phyloP scores from a whole-genome alignment of 2,329 filamentous ascomycete genomes.

The Fusarium cyanostomum region DNA sequence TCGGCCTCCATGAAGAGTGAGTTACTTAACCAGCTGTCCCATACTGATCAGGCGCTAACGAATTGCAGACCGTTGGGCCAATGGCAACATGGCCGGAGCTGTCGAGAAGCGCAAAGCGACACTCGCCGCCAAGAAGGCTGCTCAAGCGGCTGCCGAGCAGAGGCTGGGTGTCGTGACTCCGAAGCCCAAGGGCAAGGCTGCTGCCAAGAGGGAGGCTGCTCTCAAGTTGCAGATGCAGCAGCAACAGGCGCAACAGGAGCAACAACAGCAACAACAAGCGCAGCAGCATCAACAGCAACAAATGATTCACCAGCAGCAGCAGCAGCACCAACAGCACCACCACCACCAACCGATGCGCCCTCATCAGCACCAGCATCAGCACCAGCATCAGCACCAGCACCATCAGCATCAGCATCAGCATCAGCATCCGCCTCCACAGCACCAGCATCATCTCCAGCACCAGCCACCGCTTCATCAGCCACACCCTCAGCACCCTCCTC shows the following conservation, averaged over 20 bases:
- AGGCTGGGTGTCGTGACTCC: conserved; percentile 50
- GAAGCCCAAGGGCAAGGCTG: conserved; percentile 50
- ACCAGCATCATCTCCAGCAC: conserved; percentile 28
- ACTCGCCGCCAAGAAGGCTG: conserved; percentile 66
- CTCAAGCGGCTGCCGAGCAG: conserved; percentile 54
- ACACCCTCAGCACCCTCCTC: conserved; percentile 34
- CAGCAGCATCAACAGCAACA: conserved; percentile 18
- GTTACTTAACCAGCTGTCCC: conserved; percentile 27
- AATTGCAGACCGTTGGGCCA: conserved; percentile 64
- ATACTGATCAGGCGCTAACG: conserved; percentile 39
- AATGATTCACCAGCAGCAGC: conserved; percentile 30
- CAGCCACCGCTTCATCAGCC: conserved; percentile 25
- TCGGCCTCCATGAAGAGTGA: conserved; percentile 72
- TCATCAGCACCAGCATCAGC: conserved; percentile 27
- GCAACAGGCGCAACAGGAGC: conserved; percentile 27
- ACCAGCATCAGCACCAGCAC: conserved; percentile 30
- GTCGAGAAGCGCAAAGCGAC: conserved; percentile 69
- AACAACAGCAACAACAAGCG: conserved; percentile 16
- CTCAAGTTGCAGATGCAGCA: conserved; percentile 40
- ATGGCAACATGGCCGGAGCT: conserved; percentile 68
- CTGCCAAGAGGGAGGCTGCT: conserved; percentile 47
- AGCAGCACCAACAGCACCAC: neutral
- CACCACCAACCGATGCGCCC: conserved; percentile 27
- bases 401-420: conserved; percentile 28
- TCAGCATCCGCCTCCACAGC: conserved; percentile 25